Base-by-base conservation (phyloP, 495 filamentous ascomycete genomes). In the Aspergillus indologenus region DNA sequence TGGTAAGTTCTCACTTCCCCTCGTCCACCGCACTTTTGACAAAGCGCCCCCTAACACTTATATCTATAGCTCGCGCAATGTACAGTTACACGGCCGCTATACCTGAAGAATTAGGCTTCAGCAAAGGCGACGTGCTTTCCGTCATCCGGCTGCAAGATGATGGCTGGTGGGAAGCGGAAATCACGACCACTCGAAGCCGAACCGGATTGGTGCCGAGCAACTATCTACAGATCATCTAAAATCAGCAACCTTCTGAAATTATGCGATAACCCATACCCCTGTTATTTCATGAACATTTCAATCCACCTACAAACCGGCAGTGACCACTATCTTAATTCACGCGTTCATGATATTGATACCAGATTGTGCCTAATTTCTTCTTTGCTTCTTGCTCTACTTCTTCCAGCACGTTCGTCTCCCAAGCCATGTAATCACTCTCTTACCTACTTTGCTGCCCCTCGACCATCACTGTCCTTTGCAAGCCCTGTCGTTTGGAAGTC, bases 121-220 rank as follows among this genome's bases (percentile, higher is more conserved):
- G 83, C 12, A 98, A 98, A 74, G 95, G 95, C 50, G 95, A 99
- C 68, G 80, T 90, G 52, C 76, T 99, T 8, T 90, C 93, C 1
- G 85, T 99, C n/a, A 75, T 96, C 34, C 81, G 91, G 61, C 84
- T 92, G 58, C 95, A 99, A 70, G 95, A 99, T 73, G 95, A 99
- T 68, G 95, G 95, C 12, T 99, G 95, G 95, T 99, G 95, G 95
- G 94, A 98, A 78, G 94, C 95, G 15, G 92, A 97, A 74, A 83
- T 96, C 54, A 89, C 91, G 52, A 89, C 90, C 0, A 85, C 84
- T 64, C 86, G 86, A 23, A 81, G 84, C 19, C 81, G 85, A 63
- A 77, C 89, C 12, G 95, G 95, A 22, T 78, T 99, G 67, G 95
- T 98, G 53, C 95, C 95, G 21, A 96, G 92, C 74, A 99, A 99